Conservation (phyloP, 148 eudicot species). For the Fagopyrum esculentum region DNA sequence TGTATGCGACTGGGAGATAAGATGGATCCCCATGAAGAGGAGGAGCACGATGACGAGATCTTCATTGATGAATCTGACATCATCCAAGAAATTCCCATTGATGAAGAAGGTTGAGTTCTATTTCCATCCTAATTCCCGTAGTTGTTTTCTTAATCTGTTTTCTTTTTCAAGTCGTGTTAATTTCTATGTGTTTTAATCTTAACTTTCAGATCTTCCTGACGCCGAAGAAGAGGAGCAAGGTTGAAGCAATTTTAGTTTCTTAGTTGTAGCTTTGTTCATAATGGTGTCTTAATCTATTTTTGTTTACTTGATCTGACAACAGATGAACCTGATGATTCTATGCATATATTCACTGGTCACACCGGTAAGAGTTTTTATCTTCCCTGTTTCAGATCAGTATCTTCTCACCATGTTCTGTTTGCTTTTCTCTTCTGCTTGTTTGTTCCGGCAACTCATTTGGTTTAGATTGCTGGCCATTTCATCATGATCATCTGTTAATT, state of each 20-base stretch:
- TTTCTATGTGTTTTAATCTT: background rate
- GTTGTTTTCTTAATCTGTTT: background rate
- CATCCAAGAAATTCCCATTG: conserved; percentile 17
- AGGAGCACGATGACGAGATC: conserved; percentile 11
- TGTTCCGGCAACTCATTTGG: background rate
- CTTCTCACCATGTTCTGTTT: background rate
- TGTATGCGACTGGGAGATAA: background rate
- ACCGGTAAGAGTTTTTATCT: conserved; percentile 35
- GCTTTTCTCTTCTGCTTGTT: background rate
- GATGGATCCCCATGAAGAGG: conserved; percentile 11
- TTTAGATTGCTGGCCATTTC: background rate
- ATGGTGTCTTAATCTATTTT: background rate
- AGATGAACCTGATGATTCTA: conserved; percentile 83
- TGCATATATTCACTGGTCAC: conserved; percentile 90
- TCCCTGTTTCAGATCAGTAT: background rate
- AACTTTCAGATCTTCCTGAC: conserved; percentile 36
- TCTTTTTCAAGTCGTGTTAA: background rate
- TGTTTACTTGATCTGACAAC: conserved; percentile 4
- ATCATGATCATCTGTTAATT: background rate
- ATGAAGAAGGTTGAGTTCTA: conserved; percentile 17
- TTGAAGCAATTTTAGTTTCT: conserved; percentile 21
- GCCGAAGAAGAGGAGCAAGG: conserved; percentile 35
- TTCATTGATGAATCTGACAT: conserved; percentile 19
- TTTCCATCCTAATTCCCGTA: no score
- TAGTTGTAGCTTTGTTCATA: background rate